Percentiles rank a stretch among this genome's conserved stretches.
These are phyloP conservation scores for Chaetothyriales sp. DNA, from an alignment of 2,329 filamentous ascomycete genomes.

Conservation along the genomic window DNA sequence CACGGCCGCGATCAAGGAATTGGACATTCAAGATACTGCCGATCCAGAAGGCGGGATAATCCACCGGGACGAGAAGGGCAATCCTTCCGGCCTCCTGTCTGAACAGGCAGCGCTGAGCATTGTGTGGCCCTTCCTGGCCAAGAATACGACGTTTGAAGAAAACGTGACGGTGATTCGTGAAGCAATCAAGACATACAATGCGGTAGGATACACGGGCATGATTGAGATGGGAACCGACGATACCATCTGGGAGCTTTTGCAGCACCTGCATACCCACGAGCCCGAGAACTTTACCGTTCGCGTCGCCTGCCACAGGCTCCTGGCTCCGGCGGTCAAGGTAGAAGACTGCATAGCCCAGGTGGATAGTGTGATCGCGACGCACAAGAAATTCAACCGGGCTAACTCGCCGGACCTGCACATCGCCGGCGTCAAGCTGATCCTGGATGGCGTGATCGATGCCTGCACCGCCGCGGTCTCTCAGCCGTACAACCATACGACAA, in stretches of 20 bases:
- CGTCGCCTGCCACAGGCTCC: slow-evolving; percentile 35
- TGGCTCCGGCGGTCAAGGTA: slow-evolving; percentile 27
- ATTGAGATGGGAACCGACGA: slow-evolving; percentile 41
- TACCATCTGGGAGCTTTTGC: slow-evolving; percentile 31
- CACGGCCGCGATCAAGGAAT: slow-evolving; percentile 31
- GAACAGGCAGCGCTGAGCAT: slow-evolving; percentile 32
- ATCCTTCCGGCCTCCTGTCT: slow-evolving; percentile 30
- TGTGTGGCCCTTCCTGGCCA: slow-evolving; percentile 33
- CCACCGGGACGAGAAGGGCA: slow-evolving; percentile 30
- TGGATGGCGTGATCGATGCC: slow-evolving; percentile 36
- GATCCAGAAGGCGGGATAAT: slow-evolving; percentile 34
- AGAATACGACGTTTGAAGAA: slow-evolving; percentile 28
- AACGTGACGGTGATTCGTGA: slow-evolving; percentile 27
- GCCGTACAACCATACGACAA: slow-evolving; percentile 30
- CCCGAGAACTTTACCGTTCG: slow-evolving; percentile 27
- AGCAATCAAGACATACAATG: slow-evolving; percentile 30
- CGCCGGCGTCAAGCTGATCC: slow-evolving; percentile 36
- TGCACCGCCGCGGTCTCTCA: slow-evolving; percentile 35
- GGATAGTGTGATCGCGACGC: slow-evolving; percentile 30
- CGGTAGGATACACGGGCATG: slow-evolving; percentile 33
- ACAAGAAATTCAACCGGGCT: slow-evolving; percentile 24
- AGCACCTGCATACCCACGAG: slow-evolving; percentile 22
- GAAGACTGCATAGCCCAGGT: slow-evolving; percentile 29
- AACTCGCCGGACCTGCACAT: slow-evolving; percentile 30
- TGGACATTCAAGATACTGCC: slow-evolving; percentile 27